Evolutionary conservation across 257 asterid species (phyloP), one percentile per base, ranked within the genome.

Genomic region (Linaria vulgaris): DNA sequence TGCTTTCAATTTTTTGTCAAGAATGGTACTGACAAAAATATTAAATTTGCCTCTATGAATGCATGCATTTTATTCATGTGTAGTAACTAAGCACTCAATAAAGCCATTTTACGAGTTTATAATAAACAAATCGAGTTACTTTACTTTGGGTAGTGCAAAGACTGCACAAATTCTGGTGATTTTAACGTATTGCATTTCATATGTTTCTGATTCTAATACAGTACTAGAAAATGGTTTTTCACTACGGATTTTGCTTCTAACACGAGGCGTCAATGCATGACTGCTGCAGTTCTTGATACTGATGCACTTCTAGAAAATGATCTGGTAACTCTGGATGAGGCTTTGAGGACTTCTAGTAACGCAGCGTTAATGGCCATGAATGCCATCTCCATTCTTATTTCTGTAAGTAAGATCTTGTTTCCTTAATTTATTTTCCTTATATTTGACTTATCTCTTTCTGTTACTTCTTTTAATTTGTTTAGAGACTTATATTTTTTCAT

Each of bases 321-420:
- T 77, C 72, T 87, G 72, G 86, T 92, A 49, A 92, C 99, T 47
- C 80, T 92, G 68, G 99, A 92, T 67, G 99, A 92, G 83, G 97
- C 99, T 58, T 66, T 85, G 70, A 89, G 74, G 79, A 82, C 95
- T 66, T 81, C 88, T 27, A 80, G 85, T 38, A 82, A 82, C 79
- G 96, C 97, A 59, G 95, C 82, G 74, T 69, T 92, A 74, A 89
- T 92, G 97, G 95, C 96, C 56, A 72, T 85, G 77, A 85, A 89
- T 74, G 94, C 95, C 71, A 84, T 89, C 60, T 80, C 94, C 23
- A 48, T 85, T 79, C 81, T 92, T 44, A 72, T 75, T 63, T 85
- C 90, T 62, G 99, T 92, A 78, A 78, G 97, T 56, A 65, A 54
- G 44, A 56, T 52, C 50, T 34, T 64, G 39, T 51, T n/a, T 6